A percentile compares a stretch with the other conserved stretches of the same genome.
phyloP scores from a whole-genome alignment of 495 filamentous ascomycete genomes.

The Talaromyces ruber region DNA sequence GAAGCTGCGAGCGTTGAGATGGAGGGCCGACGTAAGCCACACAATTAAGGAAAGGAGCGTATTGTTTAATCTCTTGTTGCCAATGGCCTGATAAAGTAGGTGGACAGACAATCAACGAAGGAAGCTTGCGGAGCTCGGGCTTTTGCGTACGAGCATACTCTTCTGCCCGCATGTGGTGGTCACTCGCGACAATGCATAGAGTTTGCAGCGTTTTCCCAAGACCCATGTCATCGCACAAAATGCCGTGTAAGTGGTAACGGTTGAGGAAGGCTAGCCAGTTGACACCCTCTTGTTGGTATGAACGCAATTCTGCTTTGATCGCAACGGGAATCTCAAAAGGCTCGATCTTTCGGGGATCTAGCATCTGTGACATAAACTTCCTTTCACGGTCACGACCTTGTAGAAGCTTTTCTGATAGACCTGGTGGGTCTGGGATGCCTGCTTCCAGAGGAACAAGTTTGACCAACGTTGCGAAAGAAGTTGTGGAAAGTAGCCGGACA shows the following conservation, averaged over 20 bases:
- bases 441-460: slow-evolving; percentile 98
- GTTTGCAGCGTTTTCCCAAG: slow-evolving; percentile 97
- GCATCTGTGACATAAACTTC: slow-evolving; percentile 93
- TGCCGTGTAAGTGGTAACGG: slow-evolving; percentile 92
- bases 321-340: slow-evolving; percentile 87
- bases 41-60: slow-evolving; percentile 85
- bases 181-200: slow-evolving; percentile 93
- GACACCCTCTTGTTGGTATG: slow-evolving; percentile 97
- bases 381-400: slow-evolving; percentile 86
- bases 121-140: slow-evolving; percentile 67
- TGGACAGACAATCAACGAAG: slow-evolving; percentile 91
- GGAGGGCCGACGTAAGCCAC: slow-evolving; percentile 88
- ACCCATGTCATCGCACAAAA: slow-evolving; percentile 99
- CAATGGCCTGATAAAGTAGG: slow-evolving; percentile 97
- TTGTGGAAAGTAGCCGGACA: slow-evolving; percentile 87
- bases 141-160: slow-evolving; percentile 74
- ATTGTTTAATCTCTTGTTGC: slow-evolving; percentile 93
- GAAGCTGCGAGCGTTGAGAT: slow-evolving; percentile 61
- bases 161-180: slow-evolving; percentile 87
- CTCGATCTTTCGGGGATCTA: slow-evolving; percentile 93
- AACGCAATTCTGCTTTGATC: slow-evolving; percentile 91
- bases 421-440: slow-evolving; percentile 93
- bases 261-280: slow-evolving; percentile 99
- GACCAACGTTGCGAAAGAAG: slow-evolving; percentile 92
- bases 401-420: slow-evolving; percentile 78